Base-by-base conservation (phyloP, 2,329 filamentous ascomycete species). In the Talaromyces sp. region DNA sequence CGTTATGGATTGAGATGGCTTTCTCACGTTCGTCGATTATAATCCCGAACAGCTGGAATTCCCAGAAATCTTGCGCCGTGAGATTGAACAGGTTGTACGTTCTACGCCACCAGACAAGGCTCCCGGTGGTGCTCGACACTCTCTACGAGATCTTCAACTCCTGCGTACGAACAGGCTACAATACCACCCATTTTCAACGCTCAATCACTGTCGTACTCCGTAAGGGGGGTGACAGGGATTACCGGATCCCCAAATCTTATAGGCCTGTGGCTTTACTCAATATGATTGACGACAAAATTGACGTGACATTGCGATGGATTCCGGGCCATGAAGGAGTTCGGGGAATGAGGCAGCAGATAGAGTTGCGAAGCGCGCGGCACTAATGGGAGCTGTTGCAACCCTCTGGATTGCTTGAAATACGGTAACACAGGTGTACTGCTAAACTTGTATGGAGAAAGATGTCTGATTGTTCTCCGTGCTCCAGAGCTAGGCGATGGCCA, bases 1-100 rank as follows among this genome's bases (percentile, higher is more conserved):
- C 1, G 6, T 39, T 3, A 8, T 53, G 36, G 28, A 9, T 15
- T 2, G 5, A 4, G 15, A 53, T 10, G 1, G 50, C 50, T 5
- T 28, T 21, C 35, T 53, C 50, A 0, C 37, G 51, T n/a, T 53
- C 37, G 3, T 22, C 5, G 5, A 53, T 53, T 8, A 64, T 51
- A 25, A 53, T 13, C 50, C 50, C 1, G n/a, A 19, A 3, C 21
- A 35, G 9, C 9, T 53, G 0, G 6, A 1, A 0, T 53, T 53
- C 13, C 50, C 21, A 5, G 17, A 22, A 1, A 53, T 53, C 19
- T 11, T 3, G 2, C 11, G 6, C 0, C 21, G 40, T 3, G 35
- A 53, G 50, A 53, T 53, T 2, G 21, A 53, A 3, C 13, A 2
- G 2, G 21, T 31, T 5, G 33, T 53, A 2, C 19, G 5, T 3